Evolutionary conservation across 495 filamentous ascomycete species (phyloP), one percentile per base, ranked within the genome.

Genomic region (Annulohypoxylon maeteangense): DNA sequence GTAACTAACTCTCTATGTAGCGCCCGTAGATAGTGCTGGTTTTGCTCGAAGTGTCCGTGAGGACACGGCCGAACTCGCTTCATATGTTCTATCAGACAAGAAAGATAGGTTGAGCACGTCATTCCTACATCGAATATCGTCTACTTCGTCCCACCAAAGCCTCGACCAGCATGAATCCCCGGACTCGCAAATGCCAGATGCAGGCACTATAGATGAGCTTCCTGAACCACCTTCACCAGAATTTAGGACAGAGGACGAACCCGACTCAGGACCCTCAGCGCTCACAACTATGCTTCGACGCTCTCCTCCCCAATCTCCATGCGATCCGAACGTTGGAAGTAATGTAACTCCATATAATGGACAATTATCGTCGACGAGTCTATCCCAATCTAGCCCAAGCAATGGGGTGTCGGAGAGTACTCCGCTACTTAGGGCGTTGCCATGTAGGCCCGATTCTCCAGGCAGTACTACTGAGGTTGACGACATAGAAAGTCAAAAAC

Each of bases 31-130:
- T 73, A 88, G 85, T 68, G 86, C 88, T 6, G 88, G 91, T 61
- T 91, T 92, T 79, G 88, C 91, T 22, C 86, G 89, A 45, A 91
- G 88, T 63, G 91, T 99, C 11, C 90, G 95, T 59, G 92, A 97
- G 77, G 90, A 97, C 75, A 97, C 95, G 1, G 93, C 93, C 32
- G 93, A 97, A 77, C 87, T 99, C 34, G 95, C 95, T 23, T 92
- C 87, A 5, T 92, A 92, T 70, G 91, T 91, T n/a, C 84, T 98
- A 32, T 92, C 91, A 57, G 88, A 90, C 72, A 84, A 86, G 60
- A 75, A 82, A 40, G 78, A 81, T 61, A 76, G 75, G 51, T 77
- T 71, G 22, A 80, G 76, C 60, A 71, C 78, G 36, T 76, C 81
- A 25, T 82, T 85, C 53, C 81, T 84, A 16, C 60, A 70, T 34